phyloP scores from a whole-genome alignment of 2,329 filamentous ascomycete species.

The Apiospora phragmitis region DNA sequence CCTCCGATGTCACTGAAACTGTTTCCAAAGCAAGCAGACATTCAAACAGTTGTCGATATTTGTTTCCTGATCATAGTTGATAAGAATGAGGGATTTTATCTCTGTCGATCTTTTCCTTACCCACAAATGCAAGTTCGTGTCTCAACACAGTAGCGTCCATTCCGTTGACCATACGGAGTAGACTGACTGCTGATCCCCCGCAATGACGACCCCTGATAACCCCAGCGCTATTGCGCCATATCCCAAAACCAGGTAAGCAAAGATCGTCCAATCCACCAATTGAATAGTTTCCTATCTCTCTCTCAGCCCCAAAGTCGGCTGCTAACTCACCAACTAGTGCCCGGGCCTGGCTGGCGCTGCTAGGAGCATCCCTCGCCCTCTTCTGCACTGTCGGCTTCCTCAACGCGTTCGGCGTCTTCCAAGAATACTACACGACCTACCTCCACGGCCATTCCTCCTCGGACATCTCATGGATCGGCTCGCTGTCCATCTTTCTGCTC shows the following conservation, averaged over 20 bases:
- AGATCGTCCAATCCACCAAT: background rate
- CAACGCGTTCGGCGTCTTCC: constrained; percentile 53
- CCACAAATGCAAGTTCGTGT: background rate
- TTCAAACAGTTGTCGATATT: background rate
- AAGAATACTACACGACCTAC: constrained; percentile 50
- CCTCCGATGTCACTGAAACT: background rate
- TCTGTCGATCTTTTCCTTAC: too few relatives aligned
- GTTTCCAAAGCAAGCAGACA: background rate
- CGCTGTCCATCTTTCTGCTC: constrained; percentile 52
- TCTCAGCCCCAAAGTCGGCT: too few relatives aligned
- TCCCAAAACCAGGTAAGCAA: background rate
- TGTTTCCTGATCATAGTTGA: background rate
- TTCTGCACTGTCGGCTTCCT: constrained; percentile 51
- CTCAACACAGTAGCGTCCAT: background rate
- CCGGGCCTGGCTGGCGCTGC: constrained; percentile 44
- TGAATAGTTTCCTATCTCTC: background rate
- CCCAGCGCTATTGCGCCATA: background rate
- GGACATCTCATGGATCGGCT: constrained; percentile 53
- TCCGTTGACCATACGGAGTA: background rate
- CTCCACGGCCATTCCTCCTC: constrained; percentile 34
- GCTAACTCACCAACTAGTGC: constrained; percentile 1
- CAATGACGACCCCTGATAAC: background rate
- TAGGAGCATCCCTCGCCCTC: constrained; percentile 44
- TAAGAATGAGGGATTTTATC: background rate
- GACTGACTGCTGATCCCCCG: background rate